Conservation (phyloP, 257 asterid species). For the Solanum medicagineum region DNA sequence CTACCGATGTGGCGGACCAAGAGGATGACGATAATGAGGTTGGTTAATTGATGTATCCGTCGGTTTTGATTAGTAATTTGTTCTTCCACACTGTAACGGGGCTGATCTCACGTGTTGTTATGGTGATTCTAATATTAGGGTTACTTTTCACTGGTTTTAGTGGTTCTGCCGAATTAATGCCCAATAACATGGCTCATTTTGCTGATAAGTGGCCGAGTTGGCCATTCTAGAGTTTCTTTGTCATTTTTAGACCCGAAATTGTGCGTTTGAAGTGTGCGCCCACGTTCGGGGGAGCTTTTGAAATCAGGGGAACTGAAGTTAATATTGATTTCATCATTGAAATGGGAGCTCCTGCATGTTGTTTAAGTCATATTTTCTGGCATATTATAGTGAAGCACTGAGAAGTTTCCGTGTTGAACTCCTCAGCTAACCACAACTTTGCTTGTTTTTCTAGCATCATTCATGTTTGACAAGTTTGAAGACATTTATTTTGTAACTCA, state of each 20-base stretch:
- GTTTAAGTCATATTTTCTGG: not conserved
- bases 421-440: not conserved
- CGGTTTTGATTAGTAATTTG: not conserved
- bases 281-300: not conserved
- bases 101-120: not conserved
- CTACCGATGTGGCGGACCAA: constrained; percentile 17
- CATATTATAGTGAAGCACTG: not conserved
- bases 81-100: not conserved
- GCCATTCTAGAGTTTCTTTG: not conserved
- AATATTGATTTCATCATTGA: not conserved
- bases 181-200: not conserved
- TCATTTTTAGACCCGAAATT: not conserved
- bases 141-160: not conserved
- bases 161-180: not conserved
- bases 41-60: not conserved
- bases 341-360: not conserved
- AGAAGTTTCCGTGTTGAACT: not conserved
- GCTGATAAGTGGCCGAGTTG: not conserved
- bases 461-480: not conserved
- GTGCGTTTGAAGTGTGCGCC: not conserved
- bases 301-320: not conserved
- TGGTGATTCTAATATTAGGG: not conserved
- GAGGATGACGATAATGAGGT: constrained; percentile 67
- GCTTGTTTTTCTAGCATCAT: not conserved
- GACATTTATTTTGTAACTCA: not conserved